Evolutionary conservation across 192 early-diverging fungal species (phyloP).

Genomic region (Paraglomus brasilianum): DNA sequence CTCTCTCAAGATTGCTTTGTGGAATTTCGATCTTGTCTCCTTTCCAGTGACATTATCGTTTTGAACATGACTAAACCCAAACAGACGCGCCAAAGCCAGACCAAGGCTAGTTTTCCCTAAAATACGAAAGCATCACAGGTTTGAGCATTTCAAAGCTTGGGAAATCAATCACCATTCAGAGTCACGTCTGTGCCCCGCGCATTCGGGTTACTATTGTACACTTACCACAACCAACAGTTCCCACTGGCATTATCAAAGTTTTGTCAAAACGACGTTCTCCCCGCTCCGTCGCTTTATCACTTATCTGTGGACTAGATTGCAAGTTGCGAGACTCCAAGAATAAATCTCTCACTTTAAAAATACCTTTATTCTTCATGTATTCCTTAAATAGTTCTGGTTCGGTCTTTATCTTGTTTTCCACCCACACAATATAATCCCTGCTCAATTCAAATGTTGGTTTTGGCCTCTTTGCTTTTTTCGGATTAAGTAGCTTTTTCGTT

Average conservation of each 20-base stretch:
- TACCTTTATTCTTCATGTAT: slow-evolving; percentile 73
- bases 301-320: background rate
- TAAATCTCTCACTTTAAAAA: slow-evolving; percentile 74
- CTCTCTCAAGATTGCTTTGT: slow-evolving; percentile 51
- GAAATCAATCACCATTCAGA: slow-evolving; percentile 37
- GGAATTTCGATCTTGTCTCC: slow-evolving; percentile 55
- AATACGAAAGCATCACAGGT: background rate
- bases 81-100: slow-evolving; percentile 54
- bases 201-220: too few species aligned
- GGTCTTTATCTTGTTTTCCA: slow-evolving; percentile 51
- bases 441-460: slow-evolving; percentile 49
- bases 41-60: slow-evolving; percentile 76
- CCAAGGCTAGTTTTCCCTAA: slow-evolving; percentile 54
- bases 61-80: slow-evolving; percentile 76
- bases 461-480: slow-evolving; percentile 11
- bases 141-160: slow-evolving; percentile 32
- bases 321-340: slow-evolving; percentile 66
- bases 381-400: slow-evolving; percentile 66
- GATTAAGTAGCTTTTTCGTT: slow-evolving; percentile 62
- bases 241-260: slow-evolving; percentile 70
- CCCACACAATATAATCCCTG: slow-evolving; percentile 75
- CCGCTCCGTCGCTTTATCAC: background rate
- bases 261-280: slow-evolving; percentile 33
- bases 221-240: slow-evolving; percentile 78
- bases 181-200: too few species aligned